Conservation (phyloP, 805 yeast genomes). For the Ogataea angusta region DNA sequence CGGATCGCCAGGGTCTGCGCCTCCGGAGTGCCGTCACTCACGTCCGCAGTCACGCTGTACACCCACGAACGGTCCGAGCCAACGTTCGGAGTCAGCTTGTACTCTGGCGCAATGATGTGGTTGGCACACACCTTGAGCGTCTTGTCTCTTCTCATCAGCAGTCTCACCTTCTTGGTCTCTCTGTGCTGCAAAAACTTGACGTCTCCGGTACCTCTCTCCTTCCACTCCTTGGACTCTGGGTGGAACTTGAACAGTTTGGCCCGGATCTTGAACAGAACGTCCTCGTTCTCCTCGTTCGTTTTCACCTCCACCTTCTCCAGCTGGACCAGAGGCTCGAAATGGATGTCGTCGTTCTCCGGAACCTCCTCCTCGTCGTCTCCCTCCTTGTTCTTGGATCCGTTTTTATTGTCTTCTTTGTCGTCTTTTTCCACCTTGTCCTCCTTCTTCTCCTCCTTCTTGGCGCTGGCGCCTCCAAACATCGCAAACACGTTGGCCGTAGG, state of each 20-base stretch:
- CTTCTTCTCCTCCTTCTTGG: constrained; percentile 47
- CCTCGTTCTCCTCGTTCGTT: constrained; percentile 92
- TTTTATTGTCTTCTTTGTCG: constrained; percentile 34
- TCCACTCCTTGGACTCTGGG: constrained; percentile 88
- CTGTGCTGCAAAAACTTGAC: constrained; percentile 93
- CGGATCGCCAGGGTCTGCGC: constrained; percentile 96
- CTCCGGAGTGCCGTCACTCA: constrained; percentile 93
- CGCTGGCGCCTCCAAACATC: constrained; percentile 91
- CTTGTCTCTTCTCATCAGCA: constrained; percentile 98
- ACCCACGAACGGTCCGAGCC: constrained; percentile 99
- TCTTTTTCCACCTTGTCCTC: constrained; percentile 38
- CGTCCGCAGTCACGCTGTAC: constrained; percentile 88
- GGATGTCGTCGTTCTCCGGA: constrained; percentile 77
- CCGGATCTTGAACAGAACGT: constrained; percentile 77
- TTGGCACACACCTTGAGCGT: constrained; percentile 97
- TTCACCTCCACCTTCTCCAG: constrained; percentile 95
- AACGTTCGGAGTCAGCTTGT: constrained; percentile 83
- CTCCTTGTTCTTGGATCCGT: constrained; percentile 30
- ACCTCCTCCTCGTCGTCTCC: constrained; percentile 51
- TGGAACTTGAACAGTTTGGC: constrained; percentile 91
- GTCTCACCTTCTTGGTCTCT: constrained; percentile 73
- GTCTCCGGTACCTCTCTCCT: constrained; percentile 99
- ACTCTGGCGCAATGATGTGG: constrained; percentile 82
- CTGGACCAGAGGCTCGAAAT: constrained; percentile 94
- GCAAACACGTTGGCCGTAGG: constrained; percentile 85